phyloP scores from a whole-genome alignment of 768 basidiomycete genomes.

The Thelephora ganbajun region DNA sequence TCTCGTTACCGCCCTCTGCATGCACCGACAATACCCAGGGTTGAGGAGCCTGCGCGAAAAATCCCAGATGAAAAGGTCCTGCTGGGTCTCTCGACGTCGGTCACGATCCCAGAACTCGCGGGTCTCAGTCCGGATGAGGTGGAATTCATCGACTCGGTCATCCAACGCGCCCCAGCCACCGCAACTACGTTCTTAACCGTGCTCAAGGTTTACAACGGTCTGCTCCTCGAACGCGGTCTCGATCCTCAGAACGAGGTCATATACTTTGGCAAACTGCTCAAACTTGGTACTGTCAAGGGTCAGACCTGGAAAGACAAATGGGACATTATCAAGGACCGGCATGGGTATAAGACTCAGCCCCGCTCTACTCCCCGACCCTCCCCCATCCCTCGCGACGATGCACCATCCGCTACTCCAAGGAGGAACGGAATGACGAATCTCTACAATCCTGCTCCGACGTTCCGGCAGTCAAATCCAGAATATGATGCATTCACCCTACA shows the following conservation, averaged over 20 bases:
- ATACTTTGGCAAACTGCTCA: conserved; percentile 72
- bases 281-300: conserved; percentile 71
- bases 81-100: conserved; percentile 8
- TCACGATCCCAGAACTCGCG: conserved; percentile 18
- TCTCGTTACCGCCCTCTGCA: conserved; percentile 20
- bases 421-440: background rate
- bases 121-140: conserved; percentile 32
- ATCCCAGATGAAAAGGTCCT: conserved; percentile 10
- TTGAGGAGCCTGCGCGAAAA: conserved; percentile 2
- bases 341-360: conserved; percentile 22
- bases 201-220: conserved; percentile 78
- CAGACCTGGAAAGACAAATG: conserved; percentile 75
- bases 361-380: conserved; percentile 2
- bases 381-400: background rate
- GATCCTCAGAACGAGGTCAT: conserved; percentile 65
- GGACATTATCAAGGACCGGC: conserved; percentile 48
- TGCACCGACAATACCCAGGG: conserved; percentile 18
- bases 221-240: conserved; percentile 60
- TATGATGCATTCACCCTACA: background rate
- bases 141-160: conserved; percentile 61
- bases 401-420: background rate
- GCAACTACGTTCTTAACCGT: conserved; percentile 69
- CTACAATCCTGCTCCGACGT: background rate
- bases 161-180: conserved; percentile 47
- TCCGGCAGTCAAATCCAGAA: background rate